Percentiles rank a stretch among this genome's conserved stretches.
Evolutionary conservation across 805 yeast genomes (phyloP).

Genomic region (Candida lessepsii): DNA sequence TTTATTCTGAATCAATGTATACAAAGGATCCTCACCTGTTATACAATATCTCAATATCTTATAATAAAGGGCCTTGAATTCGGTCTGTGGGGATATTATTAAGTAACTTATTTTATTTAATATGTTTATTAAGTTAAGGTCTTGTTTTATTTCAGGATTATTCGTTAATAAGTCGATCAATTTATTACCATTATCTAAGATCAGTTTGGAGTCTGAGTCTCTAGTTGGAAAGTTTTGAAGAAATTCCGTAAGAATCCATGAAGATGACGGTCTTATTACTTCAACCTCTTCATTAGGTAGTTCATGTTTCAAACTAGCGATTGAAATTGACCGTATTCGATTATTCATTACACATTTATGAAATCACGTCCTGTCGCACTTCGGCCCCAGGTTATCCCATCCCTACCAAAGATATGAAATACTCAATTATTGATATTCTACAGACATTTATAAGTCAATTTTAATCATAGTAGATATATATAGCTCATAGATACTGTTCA

Average conservation of each 20-base stretch:
- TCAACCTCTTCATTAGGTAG: conserved; percentile 1
- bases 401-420: too few relatives aligned
- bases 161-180: conserved; percentile 55
- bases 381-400: too few relatives aligned
- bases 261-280: conserved; percentile 23
- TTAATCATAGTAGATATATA: too few relatives aligned
- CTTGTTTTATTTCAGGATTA: conserved; percentile 61
- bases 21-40: conserved; percentile 52
- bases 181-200: conserved; percentile 41
- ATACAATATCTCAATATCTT: conserved; percentile 68
- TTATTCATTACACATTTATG: conserved; percentile 11
- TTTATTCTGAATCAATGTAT: conserved; percentile 51
- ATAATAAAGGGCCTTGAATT: conserved; percentile 73
- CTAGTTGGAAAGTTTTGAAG: conserved; percentile 51
- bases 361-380: neutral
- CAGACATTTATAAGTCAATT: too few relatives aligned
- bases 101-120: conserved; percentile 59
- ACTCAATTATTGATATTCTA: too few relatives aligned
- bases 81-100: conserved; percentile 54
- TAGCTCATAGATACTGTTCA: too few relatives aligned
- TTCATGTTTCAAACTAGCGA: conserved; percentile 12
- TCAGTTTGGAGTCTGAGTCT: conserved; percentile 16
- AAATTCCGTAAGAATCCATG: conserved; percentile 65
- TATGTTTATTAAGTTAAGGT: conserved; percentile 58
- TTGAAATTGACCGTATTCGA: conserved; percentile 17